Conservation (phyloP, 345 rosid genomes). For the Citrus sp. region DNA sequence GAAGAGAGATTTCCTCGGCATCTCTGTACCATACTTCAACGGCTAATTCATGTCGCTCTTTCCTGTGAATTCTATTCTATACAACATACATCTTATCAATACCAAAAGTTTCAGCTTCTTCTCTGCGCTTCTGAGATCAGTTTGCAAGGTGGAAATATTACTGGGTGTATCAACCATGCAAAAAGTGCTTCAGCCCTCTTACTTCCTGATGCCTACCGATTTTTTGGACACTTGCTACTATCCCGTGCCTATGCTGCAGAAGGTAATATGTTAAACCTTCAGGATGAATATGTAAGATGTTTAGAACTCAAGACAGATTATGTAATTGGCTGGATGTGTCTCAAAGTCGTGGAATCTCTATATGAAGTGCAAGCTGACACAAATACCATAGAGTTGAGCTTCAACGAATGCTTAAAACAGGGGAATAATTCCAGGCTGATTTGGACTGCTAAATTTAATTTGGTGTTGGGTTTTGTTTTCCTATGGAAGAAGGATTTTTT, state of each 20-base stretch:
- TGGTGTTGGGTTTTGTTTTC: constrained; percentile 55
- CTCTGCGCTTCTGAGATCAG: constrained; percentile 82
- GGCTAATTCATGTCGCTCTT: constrained; percentile 54
- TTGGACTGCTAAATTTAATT: constrained; percentile 60
- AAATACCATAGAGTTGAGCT: constrained; percentile 42
- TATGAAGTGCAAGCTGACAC: constrained; percentile 47
- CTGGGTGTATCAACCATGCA: constrained; percentile 46
- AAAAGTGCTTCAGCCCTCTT: constrained; percentile 51
- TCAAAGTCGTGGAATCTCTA: constrained; percentile 65
- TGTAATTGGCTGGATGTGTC: constrained; percentile 72
- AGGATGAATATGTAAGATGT: constrained; percentile 61
- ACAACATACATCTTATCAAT: constrained; percentile 31
- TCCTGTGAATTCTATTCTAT: constrained; percentile 44
- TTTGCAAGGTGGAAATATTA: constrained; percentile 54
- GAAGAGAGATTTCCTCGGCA: constrained; percentile 80
- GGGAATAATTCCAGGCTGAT: constrained; percentile 42
- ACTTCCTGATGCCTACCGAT: constrained; percentile 59
- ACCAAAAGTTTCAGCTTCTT: constrained; percentile 79
- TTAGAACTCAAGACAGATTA: constrained; percentile 73
- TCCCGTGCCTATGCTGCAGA: constrained; percentile 80
- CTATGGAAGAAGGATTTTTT: constrained; percentile 43
- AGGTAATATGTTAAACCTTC: constrained; percentile 38
- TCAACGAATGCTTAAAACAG: constrained; percentile 45
- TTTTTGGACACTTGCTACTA: constrained; percentile 69
- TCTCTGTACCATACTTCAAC: constrained; percentile 46